These are phyloP conservation scores for Trifolium dubium DNA, from an alignment of 306 rosid species.

Conservation along the genomic window DNA sequence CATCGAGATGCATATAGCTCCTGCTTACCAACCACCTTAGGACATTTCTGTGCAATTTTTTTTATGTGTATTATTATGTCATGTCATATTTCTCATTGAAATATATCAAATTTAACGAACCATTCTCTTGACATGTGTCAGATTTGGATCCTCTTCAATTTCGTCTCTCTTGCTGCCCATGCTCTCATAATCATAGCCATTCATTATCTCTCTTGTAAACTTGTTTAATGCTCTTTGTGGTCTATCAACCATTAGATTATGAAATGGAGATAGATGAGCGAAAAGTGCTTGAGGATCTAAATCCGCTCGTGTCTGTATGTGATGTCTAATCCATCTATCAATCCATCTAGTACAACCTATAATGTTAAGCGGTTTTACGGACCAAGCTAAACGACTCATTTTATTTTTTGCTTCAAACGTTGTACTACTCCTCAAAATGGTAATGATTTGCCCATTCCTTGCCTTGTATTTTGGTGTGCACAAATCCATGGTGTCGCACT, in stretches of 20 bases:
- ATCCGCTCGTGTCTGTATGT: background rate
- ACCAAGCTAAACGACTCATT: background rate
- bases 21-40: constrained; percentile 35
- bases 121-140: constrained; percentile 8
- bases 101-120: constrained; percentile 42
- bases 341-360: background rate
- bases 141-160: too few species aligned
- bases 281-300: too few species aligned
- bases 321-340: constrained; percentile 1
- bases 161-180: too few species aligned
- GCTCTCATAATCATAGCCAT: too few species aligned
- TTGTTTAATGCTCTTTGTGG: too few species aligned
- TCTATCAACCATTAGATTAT: too few species aligned
- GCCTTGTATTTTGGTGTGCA: too few species aligned
- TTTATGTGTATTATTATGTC: constrained; percentile 51
- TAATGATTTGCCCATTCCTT: background rate
- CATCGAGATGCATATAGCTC: constrained; percentile 51
- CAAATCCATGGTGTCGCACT: background rate
- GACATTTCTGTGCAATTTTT: constrained; percentile 48
- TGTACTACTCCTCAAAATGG: background rate
- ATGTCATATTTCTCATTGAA: constrained; percentile 46
- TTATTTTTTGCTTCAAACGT: background rate
- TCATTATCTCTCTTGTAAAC: too few species aligned
- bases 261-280: too few species aligned
- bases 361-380: background rate